Evolutionary conservation across 139 green algal species (phyloP).

Genomic region (Haematococcus sp.): DNA sequence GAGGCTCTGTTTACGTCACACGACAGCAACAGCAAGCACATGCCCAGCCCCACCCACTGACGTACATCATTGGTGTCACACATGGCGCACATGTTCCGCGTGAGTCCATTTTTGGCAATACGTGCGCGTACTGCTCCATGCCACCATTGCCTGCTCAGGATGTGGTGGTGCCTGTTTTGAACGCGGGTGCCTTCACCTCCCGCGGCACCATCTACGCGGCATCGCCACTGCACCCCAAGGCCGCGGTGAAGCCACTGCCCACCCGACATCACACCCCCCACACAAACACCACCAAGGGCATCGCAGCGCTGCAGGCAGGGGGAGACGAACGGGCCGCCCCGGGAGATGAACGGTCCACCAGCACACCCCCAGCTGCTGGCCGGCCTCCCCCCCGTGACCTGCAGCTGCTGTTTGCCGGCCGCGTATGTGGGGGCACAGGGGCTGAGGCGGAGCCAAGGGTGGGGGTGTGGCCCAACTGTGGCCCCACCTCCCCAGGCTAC

Average conservation of each 20-base stretch:
- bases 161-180: slow-evolving; percentile 19
- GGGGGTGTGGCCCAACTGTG: slow-evolving; percentile 10
- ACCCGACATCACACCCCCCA: no score
- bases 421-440: neutral
- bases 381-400: no score
- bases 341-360: neutral
- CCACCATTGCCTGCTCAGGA: neutral
- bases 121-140: no score
- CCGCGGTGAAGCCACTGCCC: neutral
- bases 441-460: neutral
- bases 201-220: neutral
- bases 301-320: no score
- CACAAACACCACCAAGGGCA: neutral
- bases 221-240: slow-evolving; percentile 10
- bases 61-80: no score
- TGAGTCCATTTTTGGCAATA: no score
- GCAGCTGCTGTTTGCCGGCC: slow-evolving; percentile 14
- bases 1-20: no score
- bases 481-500: slow-evolving; percentile 5
- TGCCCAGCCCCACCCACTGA: no score
- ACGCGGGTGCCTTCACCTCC: neutral
- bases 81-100: no score
- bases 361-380: no score
- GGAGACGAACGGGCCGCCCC: no score
- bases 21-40: no score